Evolutionary conservation across 306 rosid species (phyloP).

Genomic region (Castanea crenata): DNA sequence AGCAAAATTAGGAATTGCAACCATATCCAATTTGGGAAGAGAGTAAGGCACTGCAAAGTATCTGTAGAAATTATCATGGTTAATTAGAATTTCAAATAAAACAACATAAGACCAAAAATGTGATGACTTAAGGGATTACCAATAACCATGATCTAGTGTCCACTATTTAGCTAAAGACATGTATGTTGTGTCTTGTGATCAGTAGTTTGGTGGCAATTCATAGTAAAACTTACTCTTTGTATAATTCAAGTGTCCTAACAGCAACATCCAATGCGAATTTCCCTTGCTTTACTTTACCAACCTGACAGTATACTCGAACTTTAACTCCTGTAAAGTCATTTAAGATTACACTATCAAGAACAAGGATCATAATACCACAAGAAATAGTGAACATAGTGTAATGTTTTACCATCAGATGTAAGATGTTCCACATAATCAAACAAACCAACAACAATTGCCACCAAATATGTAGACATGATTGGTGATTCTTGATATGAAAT

Average conservation of each 20-base stretch:
- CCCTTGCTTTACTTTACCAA: slow-evolving; percentile 83
- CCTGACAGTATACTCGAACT: slow-evolving; percentile 89
- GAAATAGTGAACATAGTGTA: slow-evolving; percentile 5
- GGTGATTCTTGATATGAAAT: slow-evolving; percentile 81
- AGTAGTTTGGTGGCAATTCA: background rate
- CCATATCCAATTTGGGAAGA: slow-evolving; percentile 90
- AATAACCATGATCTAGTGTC: background rate
- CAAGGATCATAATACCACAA: background rate
- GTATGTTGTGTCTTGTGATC: slow-evolving; percentile 4
- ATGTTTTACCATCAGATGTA: slow-evolving; percentile 69
- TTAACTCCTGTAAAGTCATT: slow-evolving; percentile 61
- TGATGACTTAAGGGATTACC: background rate
- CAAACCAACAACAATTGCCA: slow-evolving; percentile 86
- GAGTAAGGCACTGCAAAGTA: slow-evolving; percentile 84
- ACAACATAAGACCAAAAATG: slow-evolving; percentile 3
- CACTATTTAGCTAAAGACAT: background rate
- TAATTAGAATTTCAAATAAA: slow-evolving; percentile 15
- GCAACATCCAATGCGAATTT: slow-evolving; percentile 85
- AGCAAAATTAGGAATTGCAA: slow-evolving; percentile 95
- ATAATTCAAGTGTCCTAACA: slow-evolving; percentile 67
- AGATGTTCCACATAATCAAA: slow-evolving; percentile 89
- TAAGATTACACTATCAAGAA: slow-evolving; percentile 19
- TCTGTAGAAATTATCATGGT: slow-evolving; percentile 41
- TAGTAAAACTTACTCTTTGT: slow-evolving; percentile 58
- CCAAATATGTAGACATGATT: slow-evolving; percentile 88